Base-by-base conservation (phyloP, 768 basidiomycete genomes). In the Leccinum subtestaceum region DNA sequence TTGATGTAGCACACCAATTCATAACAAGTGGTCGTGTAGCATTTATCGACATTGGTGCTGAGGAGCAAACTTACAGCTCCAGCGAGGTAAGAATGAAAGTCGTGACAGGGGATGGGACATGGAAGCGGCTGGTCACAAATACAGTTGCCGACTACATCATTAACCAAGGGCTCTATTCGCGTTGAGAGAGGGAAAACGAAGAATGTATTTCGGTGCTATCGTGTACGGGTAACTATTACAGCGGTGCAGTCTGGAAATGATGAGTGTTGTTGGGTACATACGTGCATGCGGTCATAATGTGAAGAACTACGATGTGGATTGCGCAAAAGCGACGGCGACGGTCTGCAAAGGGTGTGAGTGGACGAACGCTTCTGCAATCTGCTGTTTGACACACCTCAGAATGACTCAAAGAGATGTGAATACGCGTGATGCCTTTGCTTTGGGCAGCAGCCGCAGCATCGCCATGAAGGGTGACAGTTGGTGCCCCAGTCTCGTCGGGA, bases 321-420 rank as follows among this genome's bases (percentile, higher is more conserved):
- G 91, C 60, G 92, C 92, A 67, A 94, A 93, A 55, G 92, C 92
- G 60, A 94, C 86, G 34, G 92, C 92, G 60, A 91, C 86, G 64
- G 84, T 91, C 89, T 93, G 27, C 47, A 38, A 11, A 43, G 55
- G 61, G 48, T 31, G 52, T 68, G 61, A 73, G 63, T 11, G 3
- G 13, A n/a, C 12, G 32, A 70, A 57, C 34, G 56, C 55, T 27
- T 49, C 3, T 2, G 38, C 13, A 43, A 31, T 17, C 11, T 11
- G 47, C 32, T 46, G n/a, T 40, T 32, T 46, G 61, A 83, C 84
- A 69, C 72, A 88, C 90, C 78, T 96, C 93, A 56, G 94, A 95
- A 76, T 99, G 96, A 66, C 91, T 93, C 64, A 99, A 76, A 17
- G 93, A 95, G 62, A 99, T 76, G 67, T 92, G 78, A 63, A 96